Evolutionary conservation across 1,139 yeast species (phyloP), one percentile per base, ranked within the genome.

Genomic region (Blastobotrys buckinghamii): DNA sequence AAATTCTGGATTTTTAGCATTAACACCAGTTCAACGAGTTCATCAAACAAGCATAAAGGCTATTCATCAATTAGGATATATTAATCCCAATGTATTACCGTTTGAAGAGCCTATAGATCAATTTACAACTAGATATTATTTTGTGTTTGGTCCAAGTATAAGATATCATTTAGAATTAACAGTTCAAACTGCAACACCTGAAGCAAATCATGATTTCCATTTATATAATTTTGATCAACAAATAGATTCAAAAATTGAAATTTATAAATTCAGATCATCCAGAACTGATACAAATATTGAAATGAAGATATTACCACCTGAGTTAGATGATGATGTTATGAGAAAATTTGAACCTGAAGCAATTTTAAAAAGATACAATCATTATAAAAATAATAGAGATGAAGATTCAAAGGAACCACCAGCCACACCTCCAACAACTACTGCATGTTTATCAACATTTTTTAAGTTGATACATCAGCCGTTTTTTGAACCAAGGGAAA

Each of bases 381-480:
- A 45, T 26, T 56, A 50, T 48, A 54, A 52, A 39, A 53, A 53
- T 13, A 48, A 53, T 32, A 54, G 57, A 33, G 64, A 65, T 5
- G 37, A 54, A 10, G 55, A 58, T 12, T 63, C 64, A 6, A 41
- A 53, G 6, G 56, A 58, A 9, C 33, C 47, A 1, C 50, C 51
- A 10, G 64, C 64, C 0, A 6, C n/a, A 17, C 30, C 33, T 4
- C 66, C 66, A 0, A 48, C 59, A 2, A 56, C 62, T 9, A 51
- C 58, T 2, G 48, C 49, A 35, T 61, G 66, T 42, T 55, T 55
- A 34, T 53, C 55, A 22, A 61, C 65, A 2, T 53, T 63, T 34
- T 56, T 51, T 48, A 55, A 53, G 41, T 55, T 62, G 27, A 53
- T 61, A 19, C 49, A 50, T 36, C 61, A 63, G 46, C 66, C 67